A percentile compares a stretch with the other conserved stretches of the same genome.
Conservation (phyloP, 805 yeast genomes). For the Nematodospora valgi region DNA sequence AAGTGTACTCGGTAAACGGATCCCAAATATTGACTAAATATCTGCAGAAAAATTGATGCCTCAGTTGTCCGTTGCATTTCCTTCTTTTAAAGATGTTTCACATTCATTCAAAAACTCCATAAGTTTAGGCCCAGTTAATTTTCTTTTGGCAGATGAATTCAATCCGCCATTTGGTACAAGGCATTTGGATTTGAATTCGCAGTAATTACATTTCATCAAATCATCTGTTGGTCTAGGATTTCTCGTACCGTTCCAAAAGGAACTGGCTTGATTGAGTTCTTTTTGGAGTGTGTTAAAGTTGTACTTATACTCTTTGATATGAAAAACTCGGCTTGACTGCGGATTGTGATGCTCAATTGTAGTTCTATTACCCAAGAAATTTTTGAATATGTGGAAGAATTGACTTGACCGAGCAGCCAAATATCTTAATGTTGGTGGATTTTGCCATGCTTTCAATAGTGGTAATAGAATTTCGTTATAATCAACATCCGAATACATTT, state of each 20-base stretch:
- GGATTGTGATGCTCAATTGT: constrained; percentile 52
- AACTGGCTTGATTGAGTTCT: constrained; percentile 31
- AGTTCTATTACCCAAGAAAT: constrained; percentile 34
- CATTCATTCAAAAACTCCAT: constrained; percentile 9
- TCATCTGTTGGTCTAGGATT: constrained; percentile 43
- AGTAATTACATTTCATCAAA: constrained; percentile 46
- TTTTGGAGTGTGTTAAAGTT: constrained; percentile 24
- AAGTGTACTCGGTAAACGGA: constrained; percentile 42
- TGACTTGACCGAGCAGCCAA: constrained; percentile 56
- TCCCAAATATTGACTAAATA: constrained; percentile 27
- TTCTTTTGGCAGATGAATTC: neutral
- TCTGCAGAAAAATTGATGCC: constrained; percentile 26
- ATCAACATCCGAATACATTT: constrained; percentile 14
- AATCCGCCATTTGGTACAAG: constrained; percentile 16
- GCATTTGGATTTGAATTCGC: constrained; percentile 45
- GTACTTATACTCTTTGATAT: constrained; percentile 37
- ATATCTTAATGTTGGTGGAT: constrained; percentile 53
- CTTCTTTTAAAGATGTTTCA: constrained; percentile 26
- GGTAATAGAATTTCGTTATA: constrained; percentile 11
- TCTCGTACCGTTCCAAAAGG: constrained; percentile 60
- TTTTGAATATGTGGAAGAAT: constrained; percentile 31
- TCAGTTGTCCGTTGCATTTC: constrained; percentile 5
- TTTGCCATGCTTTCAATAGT: constrained; percentile 44
- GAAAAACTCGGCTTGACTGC: constrained; percentile 32
- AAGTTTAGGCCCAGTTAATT: constrained; percentile 7